Evolutionary conservation across 2,329 filamentous ascomycete genomes (phyloP).

Genomic region (Beauveria sp.): DNA sequence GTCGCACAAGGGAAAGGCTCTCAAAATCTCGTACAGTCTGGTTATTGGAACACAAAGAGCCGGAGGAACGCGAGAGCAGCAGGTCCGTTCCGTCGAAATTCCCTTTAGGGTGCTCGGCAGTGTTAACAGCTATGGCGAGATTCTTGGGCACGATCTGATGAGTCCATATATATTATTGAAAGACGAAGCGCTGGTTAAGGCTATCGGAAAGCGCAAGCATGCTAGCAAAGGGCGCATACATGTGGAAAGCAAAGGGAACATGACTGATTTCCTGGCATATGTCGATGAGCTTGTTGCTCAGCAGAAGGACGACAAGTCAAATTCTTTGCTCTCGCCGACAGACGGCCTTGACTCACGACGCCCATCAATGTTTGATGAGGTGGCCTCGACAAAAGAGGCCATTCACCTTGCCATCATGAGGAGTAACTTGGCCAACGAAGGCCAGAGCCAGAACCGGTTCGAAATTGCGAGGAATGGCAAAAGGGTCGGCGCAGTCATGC

Average conservation of each 20-base stretch:
- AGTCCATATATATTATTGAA: slow-evolving; percentile 82
- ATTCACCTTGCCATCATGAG: slow-evolving; percentile 88
- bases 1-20: slow-evolving; percentile 81
- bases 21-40: slow-evolving; percentile 87
- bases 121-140: slow-evolving; percentile 80
- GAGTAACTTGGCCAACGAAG: slow-evolving; percentile 60
- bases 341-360: slow-evolving; percentile 48
- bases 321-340: slow-evolving; percentile 65
- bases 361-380: slow-evolving; percentile 47
- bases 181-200: slow-evolving; percentile 66
- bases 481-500: slow-evolving; percentile 81
- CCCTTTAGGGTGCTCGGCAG: slow-evolving; percentile 91
- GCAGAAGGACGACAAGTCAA: slow-evolving; percentile 43
- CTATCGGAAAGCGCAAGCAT: slow-evolving; percentile 21
- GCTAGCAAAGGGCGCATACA: slow-evolving; percentile 20
- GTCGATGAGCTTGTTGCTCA: slow-evolving; percentile 66
- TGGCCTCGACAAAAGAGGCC: slow-evolving; percentile 65
- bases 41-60: slow-evolving; percentile 86
- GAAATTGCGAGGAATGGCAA: slow-evolving; percentile 90
- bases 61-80: slow-evolving; percentile 68
- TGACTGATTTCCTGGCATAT: slow-evolving; percentile 66
- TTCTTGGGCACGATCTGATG: slow-evolving; percentile 90
- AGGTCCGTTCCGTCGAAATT: slow-evolving; percentile 82
- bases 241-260: slow-evolving; percentile 29
- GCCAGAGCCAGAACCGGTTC: slow-evolving; percentile 85